Conservation (phyloP, 1,284 basidiomycete genomes). For the Boletus smithii region DNA sequence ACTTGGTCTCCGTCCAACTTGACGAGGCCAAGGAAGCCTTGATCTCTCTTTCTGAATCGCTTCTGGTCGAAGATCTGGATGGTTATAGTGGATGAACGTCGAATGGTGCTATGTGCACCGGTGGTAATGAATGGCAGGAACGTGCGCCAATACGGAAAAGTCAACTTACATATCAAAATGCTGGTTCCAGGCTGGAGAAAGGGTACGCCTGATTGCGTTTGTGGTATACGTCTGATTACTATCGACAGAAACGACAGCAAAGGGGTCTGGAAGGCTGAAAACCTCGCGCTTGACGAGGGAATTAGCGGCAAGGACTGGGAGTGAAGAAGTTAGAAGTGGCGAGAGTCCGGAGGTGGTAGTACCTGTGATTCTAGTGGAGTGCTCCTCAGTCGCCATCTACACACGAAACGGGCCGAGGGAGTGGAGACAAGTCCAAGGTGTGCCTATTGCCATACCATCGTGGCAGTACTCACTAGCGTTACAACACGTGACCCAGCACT, state of each 20-base stretch:
- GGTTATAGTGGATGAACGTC: conserved; percentile 86
- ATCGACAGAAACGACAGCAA: conserved; percentile 95
- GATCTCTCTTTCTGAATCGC: conserved; percentile 96
- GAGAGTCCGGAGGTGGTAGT: neutral
- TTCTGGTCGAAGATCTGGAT: conserved; percentile 98
- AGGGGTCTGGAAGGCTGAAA: conserved; percentile 91
- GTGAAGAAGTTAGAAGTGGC: neutral
- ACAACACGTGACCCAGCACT: conserved; percentile 18
- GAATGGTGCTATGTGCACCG: conserved; percentile 61
- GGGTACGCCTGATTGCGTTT: conserved; percentile 75
- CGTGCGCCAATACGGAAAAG: conserved; percentile 3
- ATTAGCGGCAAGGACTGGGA: conserved; percentile 81
- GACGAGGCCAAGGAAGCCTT: conserved; percentile 61
- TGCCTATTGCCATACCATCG: neutral
- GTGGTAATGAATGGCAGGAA: conserved; percentile 7
- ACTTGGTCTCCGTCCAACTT: conserved; percentile 28
- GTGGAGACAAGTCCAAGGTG: neutral
- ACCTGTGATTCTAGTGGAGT: conserved; percentile 26
- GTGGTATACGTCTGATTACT: conserved; percentile 94
- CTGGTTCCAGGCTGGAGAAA: conserved; percentile 94
- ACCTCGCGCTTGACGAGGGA: conserved; percentile 89
- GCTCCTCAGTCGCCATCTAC: conserved; percentile 25
- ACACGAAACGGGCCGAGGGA: neutral
- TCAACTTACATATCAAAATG: conserved; percentile 81
- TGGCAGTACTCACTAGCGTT: conserved; percentile 11